Base-by-base conservation (phyloP, 164 flowering plant genomes). In the Dillenia turbinata region DNA sequence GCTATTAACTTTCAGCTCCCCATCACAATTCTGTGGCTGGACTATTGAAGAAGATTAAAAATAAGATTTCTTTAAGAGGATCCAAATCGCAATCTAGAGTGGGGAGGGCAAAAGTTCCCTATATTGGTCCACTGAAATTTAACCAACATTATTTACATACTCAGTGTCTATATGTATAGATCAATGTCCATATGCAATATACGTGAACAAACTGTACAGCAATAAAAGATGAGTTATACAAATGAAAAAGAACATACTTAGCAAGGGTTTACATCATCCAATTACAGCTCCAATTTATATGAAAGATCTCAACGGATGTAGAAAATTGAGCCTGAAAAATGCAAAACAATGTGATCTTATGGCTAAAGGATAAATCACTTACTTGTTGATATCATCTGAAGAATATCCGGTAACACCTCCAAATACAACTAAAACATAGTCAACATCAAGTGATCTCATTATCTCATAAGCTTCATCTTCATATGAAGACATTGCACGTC, bases 341-440 rank as follows among this genome's bases (percentile, higher is more conserved):
- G 48, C 8, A 33, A 60, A 8, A 24, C 12, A 13, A 52, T 1
- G 1, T 47, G n/a, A 12, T 40, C 16, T 19, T 12, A 43, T 63
- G 19, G 6, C 1, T 14, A 10, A 56, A 49, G 12, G 9, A 16
- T 12, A 10, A n/a, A 15, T 40, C 63, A 9, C 92, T 79, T 84
- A 95, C 97, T 95, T 95, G 92, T 95, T 95, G 47, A 95, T 95
- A 70, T 95, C 99, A 83, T 95, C 97, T 11, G 99, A 95, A 60
- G 99, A 95, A 75, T 95, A 95, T 47, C 99, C 99, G 49, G 97
- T 89, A 53, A 95, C 97, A 71, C 99, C 99, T 54, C 99, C 99
- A 81, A 95, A 94, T 40, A 95, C 99, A 63, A 95, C 99, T 54
- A 95, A 73, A 17, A 95, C 97, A 77, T 92, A 95, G 78, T 90